A percentile compares a stretch with the other conserved stretches of the same genome.
Conservation (phyloP, 164 flowering plant genomes). For the Platanus orientalis region DNA sequence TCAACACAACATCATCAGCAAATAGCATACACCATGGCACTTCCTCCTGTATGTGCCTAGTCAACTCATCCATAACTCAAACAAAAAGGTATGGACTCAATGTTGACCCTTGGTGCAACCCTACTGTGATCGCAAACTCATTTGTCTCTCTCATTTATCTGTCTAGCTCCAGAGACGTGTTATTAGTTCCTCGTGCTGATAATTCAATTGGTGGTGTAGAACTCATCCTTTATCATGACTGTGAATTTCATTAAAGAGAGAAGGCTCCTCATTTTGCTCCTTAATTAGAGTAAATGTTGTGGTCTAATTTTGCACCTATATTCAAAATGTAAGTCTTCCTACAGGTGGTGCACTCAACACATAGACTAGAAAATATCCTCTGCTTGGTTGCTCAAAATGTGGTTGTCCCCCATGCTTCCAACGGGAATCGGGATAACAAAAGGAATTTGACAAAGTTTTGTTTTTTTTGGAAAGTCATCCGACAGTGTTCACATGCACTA, state of each 20-base stretch:
- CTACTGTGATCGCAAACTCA: no score
- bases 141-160: slow-evolving; percentile 55
- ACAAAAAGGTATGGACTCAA: no score
- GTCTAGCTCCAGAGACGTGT: slow-evolving; percentile 46
- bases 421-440: slow-evolving; percentile 24
- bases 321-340: slow-evolving; percentile 42
- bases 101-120: no score
- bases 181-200: slow-evolving; percentile 58
- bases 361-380: slow-evolving; percentile 35
- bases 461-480: slow-evolving; percentile 49
- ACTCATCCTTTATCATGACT: slow-evolving; percentile 69
- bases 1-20: no score
- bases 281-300: slow-evolving; percentile 32
- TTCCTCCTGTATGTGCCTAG: no score
- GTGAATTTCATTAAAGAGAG: slow-evolving; percentile 40
- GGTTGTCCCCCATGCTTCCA: slow-evolving; percentile 39
- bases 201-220: slow-evolving; percentile 46
- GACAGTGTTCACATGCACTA: slow-evolving; percentile 55
- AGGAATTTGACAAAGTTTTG: slow-evolving; percentile 26
- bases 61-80: no score
- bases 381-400: slow-evolving; percentile 51
- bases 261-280: slow-evolving; percentile 45
- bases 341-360: slow-evolving; percentile 43
- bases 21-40: no score
- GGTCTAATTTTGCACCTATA: slow-evolving; percentile 48